Evolutionary conservation across 345 rosid genomes (phyloP).

Genomic region (Hibiscus tridactylites): DNA sequence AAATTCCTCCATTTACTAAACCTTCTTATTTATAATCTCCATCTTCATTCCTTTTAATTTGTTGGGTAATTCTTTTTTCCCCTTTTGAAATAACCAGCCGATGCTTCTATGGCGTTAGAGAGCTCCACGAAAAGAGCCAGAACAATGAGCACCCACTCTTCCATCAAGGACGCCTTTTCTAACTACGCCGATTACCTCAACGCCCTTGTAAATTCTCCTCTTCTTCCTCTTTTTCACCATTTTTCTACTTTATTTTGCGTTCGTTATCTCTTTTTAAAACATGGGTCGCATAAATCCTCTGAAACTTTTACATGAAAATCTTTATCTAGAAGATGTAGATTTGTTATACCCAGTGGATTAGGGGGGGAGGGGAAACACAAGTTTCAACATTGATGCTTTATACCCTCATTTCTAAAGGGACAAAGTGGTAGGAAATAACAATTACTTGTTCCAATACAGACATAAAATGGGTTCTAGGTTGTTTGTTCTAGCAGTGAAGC

Average conservation of each 20-base stretch:
- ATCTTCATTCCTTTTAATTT: background rate
- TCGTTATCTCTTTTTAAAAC: background rate
- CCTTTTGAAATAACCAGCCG: constrained; percentile 27
- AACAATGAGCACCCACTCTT: constrained; percentile 40
- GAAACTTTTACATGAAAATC: background rate
- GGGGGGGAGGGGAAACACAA: background rate
- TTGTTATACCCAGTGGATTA: too few species aligned
- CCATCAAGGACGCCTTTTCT: constrained; percentile 51
- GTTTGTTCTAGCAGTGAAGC: background rate
- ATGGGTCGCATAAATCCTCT: background rate
- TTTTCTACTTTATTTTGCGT: background rate
- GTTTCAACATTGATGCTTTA: background rate
- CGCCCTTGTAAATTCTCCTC: constrained; percentile 29
- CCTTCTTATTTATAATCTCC: background rate
- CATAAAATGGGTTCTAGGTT: background rate
- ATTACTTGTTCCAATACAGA: background rate
- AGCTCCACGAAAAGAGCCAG: constrained; percentile 35
- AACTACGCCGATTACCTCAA: constrained; percentile 59
- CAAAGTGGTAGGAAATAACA: background rate
- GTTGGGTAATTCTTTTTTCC: background rate
- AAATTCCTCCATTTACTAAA: background rate
- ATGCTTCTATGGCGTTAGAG: constrained; percentile 17
- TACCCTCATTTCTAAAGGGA: background rate
- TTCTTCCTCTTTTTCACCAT: background rate
- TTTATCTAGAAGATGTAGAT: background rate